Evolutionary conservation across 2,329 filamentous ascomycete genomes (phyloP).

Genomic region (Aspergillus puulaauensis): DNA sequence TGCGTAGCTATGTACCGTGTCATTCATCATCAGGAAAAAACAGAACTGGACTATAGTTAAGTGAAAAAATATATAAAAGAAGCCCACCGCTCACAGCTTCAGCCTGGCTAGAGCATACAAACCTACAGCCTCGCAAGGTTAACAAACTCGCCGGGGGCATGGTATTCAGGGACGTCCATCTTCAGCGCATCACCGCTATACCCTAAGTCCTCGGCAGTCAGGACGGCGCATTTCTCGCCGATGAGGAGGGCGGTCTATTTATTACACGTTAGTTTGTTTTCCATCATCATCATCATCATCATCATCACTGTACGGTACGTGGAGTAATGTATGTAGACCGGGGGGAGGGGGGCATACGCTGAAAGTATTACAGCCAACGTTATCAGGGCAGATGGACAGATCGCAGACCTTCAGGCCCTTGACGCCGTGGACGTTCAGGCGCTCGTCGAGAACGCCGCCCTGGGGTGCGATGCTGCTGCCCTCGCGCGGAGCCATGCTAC

Average conservation of each 20-base stretch:
- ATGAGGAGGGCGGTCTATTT: slow-evolving; percentile 69
- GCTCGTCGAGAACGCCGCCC: slow-evolving; percentile 69
- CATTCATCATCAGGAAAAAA: no score
- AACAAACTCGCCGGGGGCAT: slow-evolving; percentile 47
- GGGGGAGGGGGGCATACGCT: slow-evolving; percentile 29
- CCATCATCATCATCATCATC: background rate
- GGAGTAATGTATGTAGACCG: no score
- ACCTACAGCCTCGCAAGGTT: background rate
- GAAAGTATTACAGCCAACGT: slow-evolving; percentile 69
- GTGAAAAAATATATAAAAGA: no score
- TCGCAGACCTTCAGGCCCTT: slow-evolving; percentile 76
- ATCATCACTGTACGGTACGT: background rate
- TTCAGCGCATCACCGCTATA: slow-evolving; percentile 71
- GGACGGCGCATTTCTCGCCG: slow-evolving; percentile 70
- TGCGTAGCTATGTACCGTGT: no score
- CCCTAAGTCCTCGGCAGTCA: slow-evolving; percentile 71
- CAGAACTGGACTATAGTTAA: no score
- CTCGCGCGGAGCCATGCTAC: slow-evolving; percentile 73
- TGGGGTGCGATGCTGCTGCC: slow-evolving; percentile 80
- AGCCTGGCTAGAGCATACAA: background rate
- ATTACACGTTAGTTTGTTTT: background rate
- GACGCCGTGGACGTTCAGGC: slow-evolving; percentile 75
- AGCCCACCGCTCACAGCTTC: no score
- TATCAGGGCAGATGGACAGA: slow-evolving; percentile 74
- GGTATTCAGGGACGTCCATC: slow-evolving; percentile 70